Base-by-base conservation (phyloP, 2,329 filamentous ascomycete species). In the Dactylellina drechsleri region DNA sequence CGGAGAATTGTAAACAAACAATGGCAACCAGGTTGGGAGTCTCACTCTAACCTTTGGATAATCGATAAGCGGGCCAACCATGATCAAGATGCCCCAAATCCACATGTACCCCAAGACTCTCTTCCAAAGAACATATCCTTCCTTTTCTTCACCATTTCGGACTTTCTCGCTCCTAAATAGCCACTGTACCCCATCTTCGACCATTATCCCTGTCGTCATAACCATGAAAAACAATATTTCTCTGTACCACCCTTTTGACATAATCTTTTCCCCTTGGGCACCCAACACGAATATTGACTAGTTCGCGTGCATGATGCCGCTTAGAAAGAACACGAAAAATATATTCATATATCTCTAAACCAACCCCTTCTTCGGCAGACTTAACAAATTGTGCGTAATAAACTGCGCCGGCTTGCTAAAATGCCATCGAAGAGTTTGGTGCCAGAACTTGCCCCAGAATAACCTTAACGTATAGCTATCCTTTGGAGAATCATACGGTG, bases 381-480 rank as follows among this genome's bases (percentile, higher is more conserved):
- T 45, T 6, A 67, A n/a, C 20, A 74, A 4, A 20, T 18, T 13
- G 13, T 67, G 70, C 2, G 70, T 74, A 13, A 74, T 47, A 58
- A 74, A 74, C 15, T 67, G 56, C 15, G 70, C 70, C 7, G 62
- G 70, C 26, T 74, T 74, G 57, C 50, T 64, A 10, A 74, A 74
- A 36, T 74, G 70, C 56, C 61, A 67, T 3, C 73, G 47, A 12
- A 76, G 52, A 12, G 67, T 76, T 20, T 76, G 73, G 43, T 76
- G 73, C 73, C 73, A 76, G 47, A 76, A 73, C 15, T 76, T 76
- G 5, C 67, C 66, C 73, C 73, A 73, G 61, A 62, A 76, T 2
- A 71, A 40, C 0, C 73, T 43, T 18, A 76, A 54, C 0, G 73
- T 76, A 45, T 70, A 66, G n/a, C 66, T 71, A 13, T 76, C 73